These are phyloP conservation scores for Wickerhamiella spandovensis DNA, from an alignment of 805 yeast species.

Conservation along the genomic window DNA sequence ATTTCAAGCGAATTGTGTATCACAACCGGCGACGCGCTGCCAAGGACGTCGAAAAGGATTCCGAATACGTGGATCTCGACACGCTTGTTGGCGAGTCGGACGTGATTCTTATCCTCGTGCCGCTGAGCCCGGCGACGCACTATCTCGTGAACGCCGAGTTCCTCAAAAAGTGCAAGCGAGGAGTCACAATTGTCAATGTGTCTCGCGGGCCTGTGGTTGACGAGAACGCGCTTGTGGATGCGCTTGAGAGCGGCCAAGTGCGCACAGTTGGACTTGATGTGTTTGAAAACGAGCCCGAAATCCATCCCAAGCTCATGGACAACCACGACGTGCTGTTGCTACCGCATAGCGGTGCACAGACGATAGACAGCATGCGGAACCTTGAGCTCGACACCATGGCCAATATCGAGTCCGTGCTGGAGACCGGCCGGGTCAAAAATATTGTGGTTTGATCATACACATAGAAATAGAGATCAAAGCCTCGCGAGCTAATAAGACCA, in stretches of 20 bases:
- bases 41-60: constrained; percentile 34
- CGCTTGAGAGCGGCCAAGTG: constrained; percentile 37
- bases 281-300: constrained; percentile 44
- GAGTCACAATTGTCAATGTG: constrained; percentile 41
- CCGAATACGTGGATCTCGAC: constrained; percentile 34
- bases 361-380: constrained; percentile 34
- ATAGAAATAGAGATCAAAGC: too few relatives aligned
- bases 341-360: constrained; percentile 41
- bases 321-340: constrained; percentile 36
- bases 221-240: constrained; percentile 35
- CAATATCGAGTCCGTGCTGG: constrained; percentile 46
- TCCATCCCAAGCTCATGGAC: constrained; percentile 33
- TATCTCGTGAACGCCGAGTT: constrained; percentile 35
- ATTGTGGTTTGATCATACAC: too few relatives aligned
- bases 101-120: constrained; percentile 36
- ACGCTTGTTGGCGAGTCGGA: constrained; percentile 35
- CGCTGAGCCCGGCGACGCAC: constrained; percentile 38
- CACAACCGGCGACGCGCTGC: constrained; percentile 37
- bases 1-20: constrained; percentile 37
- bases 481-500: too few relatives aligned
- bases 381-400: constrained; percentile 73
- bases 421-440: constrained; percentile 53
- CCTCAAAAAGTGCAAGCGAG: constrained; percentile 38
- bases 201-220: constrained; percentile 51
- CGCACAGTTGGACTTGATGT: constrained; percentile 45